These are phyloP conservation scores for Vachellia pachyceras DNA, from an alignment of 306 rosid species.

Conservation along the genomic window DNA sequence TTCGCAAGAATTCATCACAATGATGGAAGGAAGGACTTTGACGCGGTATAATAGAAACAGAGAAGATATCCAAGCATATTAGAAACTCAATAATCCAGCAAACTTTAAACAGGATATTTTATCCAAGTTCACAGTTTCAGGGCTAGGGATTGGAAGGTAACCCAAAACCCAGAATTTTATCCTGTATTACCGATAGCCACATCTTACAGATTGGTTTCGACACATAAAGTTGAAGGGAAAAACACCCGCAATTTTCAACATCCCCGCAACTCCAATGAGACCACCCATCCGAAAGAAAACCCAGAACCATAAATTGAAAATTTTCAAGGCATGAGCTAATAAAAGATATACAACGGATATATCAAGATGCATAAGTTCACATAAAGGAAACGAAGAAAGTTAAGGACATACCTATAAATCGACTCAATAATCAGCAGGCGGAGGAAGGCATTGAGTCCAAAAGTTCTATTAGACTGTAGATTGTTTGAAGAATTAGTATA, in stretches of 20 bases:
- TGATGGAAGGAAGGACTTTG: not conserved
- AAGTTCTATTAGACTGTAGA: slow-evolving; percentile 16
- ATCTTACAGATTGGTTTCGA: slow-evolving; percentile 3
- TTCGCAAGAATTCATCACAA: not conserved
- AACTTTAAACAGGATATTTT: not conserved
- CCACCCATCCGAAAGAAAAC: not conserved
- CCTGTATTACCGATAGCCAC: not conserved
- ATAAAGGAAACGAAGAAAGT: slow-evolving; percentile 12
- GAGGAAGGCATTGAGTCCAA: slow-evolving; percentile 19
- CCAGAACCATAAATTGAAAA: slow-evolving; percentile 31
- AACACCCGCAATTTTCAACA: slow-evolving; percentile 2
- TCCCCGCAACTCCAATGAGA: not conserved
- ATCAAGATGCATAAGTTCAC: not conserved
- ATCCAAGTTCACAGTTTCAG: slow-evolving; percentile 11
- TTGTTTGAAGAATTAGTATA: not conserved
- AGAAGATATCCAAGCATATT: slow-evolving; percentile 12
- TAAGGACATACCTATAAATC: slow-evolving; percentile 27
- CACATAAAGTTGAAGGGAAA: not conserved
- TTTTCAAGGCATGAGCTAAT: slow-evolving; percentile 6
- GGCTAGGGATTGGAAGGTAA: slow-evolving; percentile 1
- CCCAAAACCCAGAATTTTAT: slow-evolving; percentile 29
- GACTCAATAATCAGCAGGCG: slow-evolving; percentile 2
- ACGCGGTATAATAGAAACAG: not conserved
- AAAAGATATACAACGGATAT: not conserved
- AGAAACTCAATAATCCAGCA: slow-evolving; percentile 15